Evolutionary conservation across 192 early-diverging fungal genomes (phyloP), one percentile per base, ranked within the genome.

Genomic region (Polychytrium aggregatum): DNA sequence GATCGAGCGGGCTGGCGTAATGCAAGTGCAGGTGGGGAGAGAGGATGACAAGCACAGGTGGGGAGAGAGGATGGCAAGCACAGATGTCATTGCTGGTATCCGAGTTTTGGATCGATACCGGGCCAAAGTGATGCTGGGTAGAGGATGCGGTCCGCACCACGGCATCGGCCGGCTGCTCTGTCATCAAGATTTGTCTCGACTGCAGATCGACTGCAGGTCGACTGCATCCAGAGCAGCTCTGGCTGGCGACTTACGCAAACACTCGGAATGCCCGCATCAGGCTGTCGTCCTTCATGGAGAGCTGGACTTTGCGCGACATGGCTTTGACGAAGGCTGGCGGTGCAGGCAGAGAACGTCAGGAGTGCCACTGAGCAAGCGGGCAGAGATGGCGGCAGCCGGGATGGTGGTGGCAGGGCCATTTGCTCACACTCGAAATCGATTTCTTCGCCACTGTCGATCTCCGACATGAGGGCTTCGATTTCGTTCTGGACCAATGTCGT

Each of bases 351-450:
- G n/a, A n/a, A n/a, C n/a, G n/a, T n/a, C n/a, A n/a, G n/a, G n/a
- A n/a, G n/a, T n/a, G n/a, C n/a, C n/a, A n/a, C n/a, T n/a, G n/a
- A n/a, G n/a, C n/a, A n/a, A n/a, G n/a, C n/a, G n/a, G n/a, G n/a
- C n/a, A n/a, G n/a, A n/a, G n/a, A n/a, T n/a, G n/a, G n/a, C n/a
- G n/a, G n/a, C n/a, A n/a, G n/a, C n/a, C 25, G 63, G 63, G 8
- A 64, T 60, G 4, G 64, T 64, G 41, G 20, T 64, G 5, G 64
- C 64, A 35, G 36, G 27, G 44, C 30, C 4, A 0, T 55, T 22
- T 28, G 37, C 60, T 48, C 35, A 71, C 70, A 59, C 46, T 77
- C 71, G 52, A 77, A 74, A 52, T 77, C 74, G 45, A 77, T 77
- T 45, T 77, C 74, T 20, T 68, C 74, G 14, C 65, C 64, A 16